Percentiles rank a stretch among this genome's conserved stretches.
Evolutionary conservation across 1,139 yeast genomes (phyloP).

Genomic region (Arxiozyma telluris): DNA sequence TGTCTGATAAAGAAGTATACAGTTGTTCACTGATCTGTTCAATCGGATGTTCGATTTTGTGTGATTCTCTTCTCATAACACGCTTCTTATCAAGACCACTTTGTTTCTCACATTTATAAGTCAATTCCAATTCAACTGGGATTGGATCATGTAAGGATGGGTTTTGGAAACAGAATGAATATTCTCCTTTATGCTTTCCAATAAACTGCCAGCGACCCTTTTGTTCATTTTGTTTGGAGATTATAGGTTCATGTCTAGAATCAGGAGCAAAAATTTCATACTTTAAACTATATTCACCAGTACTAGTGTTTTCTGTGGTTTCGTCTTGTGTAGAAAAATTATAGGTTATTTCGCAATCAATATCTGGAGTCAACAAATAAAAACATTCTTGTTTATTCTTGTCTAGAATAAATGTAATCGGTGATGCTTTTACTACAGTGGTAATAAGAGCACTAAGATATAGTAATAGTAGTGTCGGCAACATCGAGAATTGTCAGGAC

Average conservation of each 20-base stretch:
- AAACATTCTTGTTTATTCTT: conserved; percentile 74
- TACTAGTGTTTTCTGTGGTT: conserved; percentile 23
- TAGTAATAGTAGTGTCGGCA: background rate
- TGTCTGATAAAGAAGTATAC: conserved; percentile 47
- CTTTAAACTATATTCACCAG: conserved; percentile 58
- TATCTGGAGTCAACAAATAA: conserved; percentile 61
- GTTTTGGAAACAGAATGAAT: conserved; percentile 74
- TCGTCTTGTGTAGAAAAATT: conserved; percentile 91
- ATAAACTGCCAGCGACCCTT: conserved; percentile 78
- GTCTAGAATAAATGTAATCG: conserved; percentile 69
- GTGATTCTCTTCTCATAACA: conserved; percentile 39
- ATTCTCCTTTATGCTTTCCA: conserved; percentile 71
- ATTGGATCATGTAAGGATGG: conserved; percentile 68
- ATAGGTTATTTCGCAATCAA: conserved; percentile 60
- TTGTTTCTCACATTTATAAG: conserved; percentile 34
- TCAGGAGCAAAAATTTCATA: conserved; percentile 66
- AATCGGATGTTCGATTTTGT: conserved; percentile 6
- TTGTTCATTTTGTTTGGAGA: conserved; percentile 56
- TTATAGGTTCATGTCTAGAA: conserved; percentile 37
- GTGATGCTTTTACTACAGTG: conserved; percentile 28
- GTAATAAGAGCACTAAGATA: background rate
- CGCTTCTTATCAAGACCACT: conserved; percentile 35
- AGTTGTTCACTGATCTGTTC: conserved; percentile 25
- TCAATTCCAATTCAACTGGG: conserved; percentile 81
- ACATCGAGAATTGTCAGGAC: background rate